Conservation (phyloP, 2,329 filamentous ascomycete genomes). For the Claviceps purpurea region DNA sequence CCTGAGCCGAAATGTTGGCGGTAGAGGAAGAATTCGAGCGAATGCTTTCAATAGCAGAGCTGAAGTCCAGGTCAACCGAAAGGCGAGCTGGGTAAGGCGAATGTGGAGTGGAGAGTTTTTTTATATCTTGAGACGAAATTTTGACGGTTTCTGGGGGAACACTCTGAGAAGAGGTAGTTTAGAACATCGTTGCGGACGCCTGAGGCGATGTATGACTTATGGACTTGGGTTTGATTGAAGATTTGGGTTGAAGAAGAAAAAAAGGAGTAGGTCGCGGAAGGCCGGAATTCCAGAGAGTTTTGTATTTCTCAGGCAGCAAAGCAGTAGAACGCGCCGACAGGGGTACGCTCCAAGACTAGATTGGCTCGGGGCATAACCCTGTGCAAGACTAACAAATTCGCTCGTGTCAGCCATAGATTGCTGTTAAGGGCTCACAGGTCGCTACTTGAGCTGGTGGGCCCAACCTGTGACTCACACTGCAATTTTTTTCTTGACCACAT, state of each 20-base stretch:
- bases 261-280: conserved; percentile 10
- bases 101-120: conserved; percentile 32
- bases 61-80: conserved; percentile 56
- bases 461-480: conserved; percentile 23
- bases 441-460: conserved; percentile 12
- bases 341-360: conserved; percentile 9
- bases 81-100: conserved; percentile 33
- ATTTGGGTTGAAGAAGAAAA: conserved; percentile 19
- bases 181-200: conserved; percentile 44
- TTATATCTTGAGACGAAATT: conserved; percentile 36
- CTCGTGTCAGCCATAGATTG: neutral
- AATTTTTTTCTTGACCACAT: conserved; percentile 14
- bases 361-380: neutral
- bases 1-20: conserved; percentile 49
- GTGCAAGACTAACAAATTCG: conserved; percentile 1
- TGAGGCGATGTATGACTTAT: conserved; percentile 19
- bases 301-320: conserved; percentile 36
- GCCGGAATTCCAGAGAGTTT: conserved; percentile 19
- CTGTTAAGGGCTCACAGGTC: conserved; percentile 1
- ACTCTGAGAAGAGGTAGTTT: conserved; percentile 31
- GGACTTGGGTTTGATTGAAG: conserved; percentile 18
- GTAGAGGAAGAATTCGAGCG: conserved; percentile 41
- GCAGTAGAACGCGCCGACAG: conserved; percentile 6
- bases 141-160: conserved; percentile 30
- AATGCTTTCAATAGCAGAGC: conserved; percentile 43